Base-by-base conservation (phyloP, 1,139 yeast genomes). In the Magnusiomyces suaveolens region DNA sequence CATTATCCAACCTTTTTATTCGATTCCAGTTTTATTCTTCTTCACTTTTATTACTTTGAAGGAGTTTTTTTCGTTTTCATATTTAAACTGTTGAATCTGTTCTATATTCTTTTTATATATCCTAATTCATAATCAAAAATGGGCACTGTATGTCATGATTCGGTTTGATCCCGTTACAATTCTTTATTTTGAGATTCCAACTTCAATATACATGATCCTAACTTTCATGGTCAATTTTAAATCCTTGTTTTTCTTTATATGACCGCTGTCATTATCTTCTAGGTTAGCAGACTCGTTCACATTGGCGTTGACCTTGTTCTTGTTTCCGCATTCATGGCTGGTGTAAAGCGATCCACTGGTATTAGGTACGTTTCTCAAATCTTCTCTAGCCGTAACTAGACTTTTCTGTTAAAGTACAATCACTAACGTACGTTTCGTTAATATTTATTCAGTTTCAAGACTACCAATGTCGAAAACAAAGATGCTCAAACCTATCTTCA, bases 301-400 rank as follows among this genome's bases (percentile, higher is more conserved):
- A 64, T 78, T 53, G 77, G 89, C 1, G 71, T 84, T 46, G 97
- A 92, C 67, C 75, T 89, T 49, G 81, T 84, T 1, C 75, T 92
- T 48, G 75, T 88, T 3, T 85, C 96, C 1, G 84, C 96, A 0
- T 79, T 89, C 54, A 74, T 92, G 54, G 96, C 97, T 0, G 97
- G 97, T 1, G 82, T 92, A 52, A 87, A 84, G 70, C 80, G 96
- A 67, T 83, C 83, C 62, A 84, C 97, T 2, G 97, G 97, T 0
- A 74, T 90, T 48, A 79, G 88, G 73, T 74, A 66, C 57, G 77
- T 72, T 53, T 38, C 6, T 12, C n/a, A n/a, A n/a, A n/a, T n/a
- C n/a, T n/a, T n/a, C n/a, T n/a, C n/a, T n/a, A n/a, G 33, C 33
- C 33, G 12, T 12, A 29, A 29, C 33, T 12, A 29, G 33, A n/a